Evolutionary conservation across 23 red algal species (phyloP), one percentile per base, ranked within the genome.

Genomic region (Agarophyton chilense): DNA sequence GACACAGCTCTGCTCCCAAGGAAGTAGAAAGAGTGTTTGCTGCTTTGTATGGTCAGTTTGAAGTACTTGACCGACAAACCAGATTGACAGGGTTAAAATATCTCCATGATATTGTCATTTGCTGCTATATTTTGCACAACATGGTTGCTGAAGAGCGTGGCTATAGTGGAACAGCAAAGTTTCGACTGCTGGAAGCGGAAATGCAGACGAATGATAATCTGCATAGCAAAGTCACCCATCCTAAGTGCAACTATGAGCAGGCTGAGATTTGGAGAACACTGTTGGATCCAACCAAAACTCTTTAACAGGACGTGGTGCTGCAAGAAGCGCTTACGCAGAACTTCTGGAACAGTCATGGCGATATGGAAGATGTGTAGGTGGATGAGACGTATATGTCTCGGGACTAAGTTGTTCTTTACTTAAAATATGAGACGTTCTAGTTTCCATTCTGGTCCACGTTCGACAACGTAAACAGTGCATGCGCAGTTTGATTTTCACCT

Each of bases 121-220:
- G 8, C 26, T 86, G 81, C 35, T 10, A 9, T 0, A 86, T 86
- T n/a, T 33, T 86, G n/a, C 28, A 72, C 54, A 86, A 68, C 1
- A 86, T 86, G 81, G 26, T 68, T 22, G 56, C 67, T 19, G 57
- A 86, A 31, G 42, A 46, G 12, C 52, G 35, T 0, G 4, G 13
- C 25, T 31, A 86, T 86, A 45, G 19, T 34, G 7, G 41, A 24
- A 77, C 41, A 19, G 41, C 72, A 24, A 77, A 49, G 21, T 49
- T 77, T 77, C 24, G 34, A 18, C 25, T 77, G 10, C 12, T 11
- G 14, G 72, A 52, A 53, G 9, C 19, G 6, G 52, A 52, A n/a
- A 3, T 47, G 18, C 72, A 77, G 16, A 52, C 72, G 29, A 19
- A 33, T 28, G 45, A 47, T 18, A 77, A 38, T 9, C 14, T 52